phyloP scores from a whole-genome alignment of 2,329 filamentous ascomycete genomes.

The Venturia pyrina region DNA sequence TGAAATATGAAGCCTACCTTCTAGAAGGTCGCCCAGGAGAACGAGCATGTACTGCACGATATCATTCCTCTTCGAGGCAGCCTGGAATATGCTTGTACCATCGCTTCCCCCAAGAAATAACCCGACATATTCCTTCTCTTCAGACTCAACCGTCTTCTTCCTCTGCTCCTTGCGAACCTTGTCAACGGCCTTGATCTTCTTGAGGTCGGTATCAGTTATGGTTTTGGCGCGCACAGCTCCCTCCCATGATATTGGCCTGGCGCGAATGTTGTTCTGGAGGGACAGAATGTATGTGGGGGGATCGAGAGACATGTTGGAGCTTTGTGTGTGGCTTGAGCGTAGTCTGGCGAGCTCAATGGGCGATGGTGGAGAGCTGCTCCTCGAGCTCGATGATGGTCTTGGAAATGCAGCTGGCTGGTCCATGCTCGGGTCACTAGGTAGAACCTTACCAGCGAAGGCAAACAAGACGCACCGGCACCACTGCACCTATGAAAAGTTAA shows the following conservation, averaged over 20 bases:
- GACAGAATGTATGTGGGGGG: constrained; percentile 80
- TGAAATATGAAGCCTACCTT: constrained; percentile 46
- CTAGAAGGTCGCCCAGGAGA: constrained; percentile 74
- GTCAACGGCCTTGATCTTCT: constrained; percentile 92
- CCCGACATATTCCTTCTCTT: constrained; percentile 68
- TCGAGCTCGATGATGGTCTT: constrained; percentile 8
- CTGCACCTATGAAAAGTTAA: no score
- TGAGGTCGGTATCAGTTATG: constrained; percentile 86
- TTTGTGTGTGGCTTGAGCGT: not conserved
- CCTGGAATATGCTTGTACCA: constrained; percentile 70
- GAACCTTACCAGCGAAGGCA: not conserved
- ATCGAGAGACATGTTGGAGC: constrained; percentile 68
- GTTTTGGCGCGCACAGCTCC: constrained; percentile 87
- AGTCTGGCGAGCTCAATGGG: constrained; percentile 6
- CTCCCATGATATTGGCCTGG: constrained; percentile 94
- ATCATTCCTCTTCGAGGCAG: constrained; percentile 74
- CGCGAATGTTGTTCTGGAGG: constrained; percentile 93
- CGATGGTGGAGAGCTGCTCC: constrained; percentile 10
- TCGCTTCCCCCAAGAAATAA: constrained; percentile 61
- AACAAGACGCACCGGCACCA: no score
- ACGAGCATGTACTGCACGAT: constrained; percentile 94
- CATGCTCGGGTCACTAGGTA: not conserved
- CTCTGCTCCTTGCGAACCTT: constrained; percentile 91
- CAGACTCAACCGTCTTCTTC: constrained; percentile 68
- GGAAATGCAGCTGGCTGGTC: not conserved